Conservation (phyloP, 225 moss, liverwort and hornwort genomes). For the Asterella californica region DNA sequence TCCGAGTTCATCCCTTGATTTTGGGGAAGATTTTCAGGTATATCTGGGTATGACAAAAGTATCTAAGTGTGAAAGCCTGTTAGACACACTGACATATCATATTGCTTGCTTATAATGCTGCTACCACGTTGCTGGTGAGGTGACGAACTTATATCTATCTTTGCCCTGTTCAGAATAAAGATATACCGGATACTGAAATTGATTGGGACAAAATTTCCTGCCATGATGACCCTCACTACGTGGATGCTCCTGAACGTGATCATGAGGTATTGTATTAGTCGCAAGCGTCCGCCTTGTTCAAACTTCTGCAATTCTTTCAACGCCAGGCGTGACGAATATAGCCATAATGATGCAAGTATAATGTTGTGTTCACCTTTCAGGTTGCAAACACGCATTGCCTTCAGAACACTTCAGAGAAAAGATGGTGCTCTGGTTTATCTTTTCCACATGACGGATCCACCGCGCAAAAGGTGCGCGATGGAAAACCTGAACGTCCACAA, state of each 20-base stretch:
- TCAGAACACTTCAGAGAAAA: background rate
- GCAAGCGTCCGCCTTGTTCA: background rate
- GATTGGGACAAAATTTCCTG: constrained; percentile 4
- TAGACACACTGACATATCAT: background rate
- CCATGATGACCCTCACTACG: background rate
- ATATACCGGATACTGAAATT: background rate
- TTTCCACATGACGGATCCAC: background rate
- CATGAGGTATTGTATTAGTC: background rate
- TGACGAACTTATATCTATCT: background rate
- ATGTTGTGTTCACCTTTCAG: background rate
- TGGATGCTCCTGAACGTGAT: background rate
- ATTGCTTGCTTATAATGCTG: background rate
- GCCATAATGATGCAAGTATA: background rate
- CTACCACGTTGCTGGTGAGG: background rate
- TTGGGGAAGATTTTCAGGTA: constrained; percentile 12
- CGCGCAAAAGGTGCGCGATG: background rate
- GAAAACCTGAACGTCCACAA: background rate
- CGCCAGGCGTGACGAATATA: background rate
- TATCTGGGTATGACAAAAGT: background rate
- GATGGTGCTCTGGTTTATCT: background rate
- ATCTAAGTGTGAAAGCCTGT: background rate
- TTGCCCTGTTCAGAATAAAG: background rate
- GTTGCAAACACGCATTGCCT: background rate
- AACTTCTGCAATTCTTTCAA: background rate
- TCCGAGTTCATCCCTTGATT: constrained; percentile 12